Evolutionary conservation across 2,329 filamentous ascomycete genomes (phyloP), one percentile per base, ranked within the genome.

Genomic region (Sarocladiaceae sp.): DNA sequence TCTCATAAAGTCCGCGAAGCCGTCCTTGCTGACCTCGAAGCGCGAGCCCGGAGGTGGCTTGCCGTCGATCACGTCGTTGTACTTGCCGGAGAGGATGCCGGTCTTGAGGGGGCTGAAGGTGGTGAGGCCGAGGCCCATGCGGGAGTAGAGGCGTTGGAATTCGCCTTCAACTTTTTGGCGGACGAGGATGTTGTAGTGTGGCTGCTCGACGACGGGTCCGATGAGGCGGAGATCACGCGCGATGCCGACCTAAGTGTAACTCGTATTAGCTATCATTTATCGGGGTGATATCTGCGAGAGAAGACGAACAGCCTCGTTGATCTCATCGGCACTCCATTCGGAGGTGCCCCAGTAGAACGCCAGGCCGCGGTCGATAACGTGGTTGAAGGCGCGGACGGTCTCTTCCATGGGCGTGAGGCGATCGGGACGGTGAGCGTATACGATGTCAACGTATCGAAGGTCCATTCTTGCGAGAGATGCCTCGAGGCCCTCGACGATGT

Each of bases 331-430:
- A 45, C 70, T 72, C 82, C 82, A 85, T 60, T 85, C 80, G 2
- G 78, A 82, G 0, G 82, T 85, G 31, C 81, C 82, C 82, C 82
- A 85, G 68, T 85, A 85, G 51, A 85, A 73, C 1, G 80, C 78
- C 65, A 83, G 80, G 46, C 83, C 83, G 6, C 72, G 70, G 55
- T 81, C 70, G 56, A 88, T 84, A 29, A 85, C 66, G 57, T 83
- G 69, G 66, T 85, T 85, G 68, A 87, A 86, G 16, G 76, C 82
- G 45, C 81, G 73, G 6, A 86, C 82, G 6, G 74, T 78, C 65
- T 86, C 83, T 59, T 85, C 80, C 68, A 86, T 83, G 0, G 82
- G 83, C 0, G 80, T 85, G 37, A 77, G 63, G 16, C 78, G 69
- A 58, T 87, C 83, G 0, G 81, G 80, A 6, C 83, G 73, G 60